Percentiles rank a stretch among this genome's conserved stretches.
Conservation (phyloP, 495 filamentous ascomycete species). For the Amphirosellinia nigrospora region DNA sequence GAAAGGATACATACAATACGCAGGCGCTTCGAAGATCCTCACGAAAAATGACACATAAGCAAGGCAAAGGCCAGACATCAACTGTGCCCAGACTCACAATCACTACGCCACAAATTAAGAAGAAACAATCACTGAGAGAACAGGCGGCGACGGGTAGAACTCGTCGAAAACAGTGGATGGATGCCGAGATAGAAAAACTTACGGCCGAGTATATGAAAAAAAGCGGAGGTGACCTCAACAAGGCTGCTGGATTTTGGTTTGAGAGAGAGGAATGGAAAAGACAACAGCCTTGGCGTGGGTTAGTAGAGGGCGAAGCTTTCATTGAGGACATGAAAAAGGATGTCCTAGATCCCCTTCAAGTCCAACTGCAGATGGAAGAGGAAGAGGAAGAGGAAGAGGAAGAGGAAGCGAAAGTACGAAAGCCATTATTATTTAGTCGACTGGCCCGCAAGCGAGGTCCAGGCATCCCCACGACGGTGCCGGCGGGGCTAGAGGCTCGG, state of each 20-base stretch:
- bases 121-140: background rate
- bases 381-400: background rate
- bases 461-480: background rate
- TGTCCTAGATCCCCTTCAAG: background rate
- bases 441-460: background rate
- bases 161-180: background rate
- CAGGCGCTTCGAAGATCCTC: background rate
- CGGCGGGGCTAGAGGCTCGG: background rate
- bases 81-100: background rate
- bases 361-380: background rate
- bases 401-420: background rate
- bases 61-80: background rate
- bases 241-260: slow-evolving; percentile 4
- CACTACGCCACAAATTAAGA: background rate
- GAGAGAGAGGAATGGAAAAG: background rate
- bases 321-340: slow-evolving; percentile 7
- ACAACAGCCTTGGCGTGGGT: slow-evolving; percentile 1
- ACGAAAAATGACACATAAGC: background rate
- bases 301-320: background rate
- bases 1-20: background rate
- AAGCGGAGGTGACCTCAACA: background rate
- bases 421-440: background rate
- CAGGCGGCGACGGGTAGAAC: background rate
- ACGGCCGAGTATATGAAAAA: slow-evolving; percentile 2
- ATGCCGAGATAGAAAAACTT: background rate